These are phyloP conservation scores for Cyberlindnera euphorbiae DNA, from an alignment of 805 yeast species.

Conservation along the genomic window DNA sequence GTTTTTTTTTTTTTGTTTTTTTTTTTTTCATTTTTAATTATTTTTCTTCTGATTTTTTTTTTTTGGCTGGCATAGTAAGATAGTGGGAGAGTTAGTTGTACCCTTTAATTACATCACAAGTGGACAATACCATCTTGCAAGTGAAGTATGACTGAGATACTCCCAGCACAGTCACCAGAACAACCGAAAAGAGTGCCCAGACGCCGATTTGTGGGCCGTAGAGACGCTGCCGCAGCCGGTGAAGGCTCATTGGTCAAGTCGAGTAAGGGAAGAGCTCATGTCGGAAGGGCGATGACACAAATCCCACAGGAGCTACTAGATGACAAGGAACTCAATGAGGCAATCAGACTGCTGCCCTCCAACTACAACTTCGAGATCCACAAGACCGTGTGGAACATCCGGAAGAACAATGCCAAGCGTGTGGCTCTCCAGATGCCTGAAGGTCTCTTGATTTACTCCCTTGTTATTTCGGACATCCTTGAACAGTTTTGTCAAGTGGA, in stretches of 20 bases:
- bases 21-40: not conserved
- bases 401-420: conserved; percentile 65
- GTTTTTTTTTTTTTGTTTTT: not conserved
- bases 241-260: conserved; percentile 21
- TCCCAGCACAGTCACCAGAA: not conserved
- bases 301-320: conserved; percentile 82
- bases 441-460: conserved; percentile 82
- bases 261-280: conserved; percentile 29
- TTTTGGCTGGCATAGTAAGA: too few relatives aligned
- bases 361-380: conserved; percentile 96
- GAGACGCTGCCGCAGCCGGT: conserved; percentile 16
- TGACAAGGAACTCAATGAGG: conserved; percentile 78
- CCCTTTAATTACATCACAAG: too few relatives aligned
- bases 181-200: conserved; percentile 32
- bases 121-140: too few relatives aligned
- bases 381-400: conserved; percentile 91
- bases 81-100: too few relatives aligned
- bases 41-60: too few relatives aligned
- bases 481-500: conserved; percentile 89
- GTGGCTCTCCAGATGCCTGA: conserved; percentile 98
- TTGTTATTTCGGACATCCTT: conserved; percentile 84
- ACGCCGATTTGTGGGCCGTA: conserved; percentile 60
- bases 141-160: not conserved
- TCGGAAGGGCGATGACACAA: conserved; percentile 70
- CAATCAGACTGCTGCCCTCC: conserved; percentile 75